Conservation (phyloP, 108 stramenopile species). For the Conticribra guillardii region DNA sequence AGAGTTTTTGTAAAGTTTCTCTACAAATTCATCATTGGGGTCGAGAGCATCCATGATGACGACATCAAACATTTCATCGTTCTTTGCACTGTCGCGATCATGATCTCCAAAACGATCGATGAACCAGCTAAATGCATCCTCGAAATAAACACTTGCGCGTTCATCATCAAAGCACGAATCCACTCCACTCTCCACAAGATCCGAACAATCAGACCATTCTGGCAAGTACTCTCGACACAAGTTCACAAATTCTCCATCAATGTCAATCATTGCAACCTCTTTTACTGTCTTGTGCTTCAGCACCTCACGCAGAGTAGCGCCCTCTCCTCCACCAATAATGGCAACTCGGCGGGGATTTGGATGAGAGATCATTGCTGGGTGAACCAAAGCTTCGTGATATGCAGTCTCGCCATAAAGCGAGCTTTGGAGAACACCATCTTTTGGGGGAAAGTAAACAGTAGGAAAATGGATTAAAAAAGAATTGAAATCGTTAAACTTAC, state of each 20-base stretch:
- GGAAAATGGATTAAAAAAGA: too few species aligned
- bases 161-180: constrained; percentile 73
- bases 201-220: constrained; percentile 75
- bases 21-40: constrained; percentile 62
- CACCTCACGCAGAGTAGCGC: constrained; percentile 93
- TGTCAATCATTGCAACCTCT: constrained; percentile 75
- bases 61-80: constrained; percentile 57
- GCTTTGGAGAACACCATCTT: constrained; percentile 76
- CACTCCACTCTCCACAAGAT: constrained; percentile 42
- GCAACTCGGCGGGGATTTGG: constrained; percentile 84
- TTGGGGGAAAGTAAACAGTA: too few species aligned
- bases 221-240: constrained; percentile 59
- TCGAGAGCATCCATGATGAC: constrained; percentile 84
- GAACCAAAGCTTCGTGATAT: constrained; percentile 94
- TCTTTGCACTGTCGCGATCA: background rate
- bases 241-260: constrained; percentile 71
- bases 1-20: constrained; percentile 57
- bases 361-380: constrained; percentile 93
- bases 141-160: constrained; percentile 52
- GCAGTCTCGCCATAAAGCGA: constrained; percentile 65
- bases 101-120: constrained; percentile 52
- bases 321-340: constrained; percentile 94
- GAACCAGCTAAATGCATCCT: constrained; percentile 78
- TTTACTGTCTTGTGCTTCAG: constrained; percentile 86
- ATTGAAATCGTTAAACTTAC: too few species aligned